These are phyloP conservation scores for Naganishia cerealis DNA, from an alignment of 1,284 basidiomycete species.

Conservation along the genomic window DNA sequence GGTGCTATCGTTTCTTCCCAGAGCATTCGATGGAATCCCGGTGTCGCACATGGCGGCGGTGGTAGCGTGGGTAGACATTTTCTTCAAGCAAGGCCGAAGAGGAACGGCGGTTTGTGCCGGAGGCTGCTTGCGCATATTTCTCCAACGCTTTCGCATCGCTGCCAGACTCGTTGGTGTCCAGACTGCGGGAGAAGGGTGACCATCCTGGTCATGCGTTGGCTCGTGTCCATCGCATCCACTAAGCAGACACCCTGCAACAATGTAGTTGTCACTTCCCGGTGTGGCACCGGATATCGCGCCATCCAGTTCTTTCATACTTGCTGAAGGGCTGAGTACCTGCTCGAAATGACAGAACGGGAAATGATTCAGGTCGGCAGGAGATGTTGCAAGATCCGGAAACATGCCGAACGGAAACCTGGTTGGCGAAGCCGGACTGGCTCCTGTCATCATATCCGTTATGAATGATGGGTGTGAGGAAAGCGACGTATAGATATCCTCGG, in stretches of 20 bases:
- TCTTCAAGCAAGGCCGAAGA: slow-evolving; percentile 28
- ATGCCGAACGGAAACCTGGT: neutral
- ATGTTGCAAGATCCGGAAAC: slow-evolving; percentile 17
- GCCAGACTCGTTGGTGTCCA: slow-evolving; percentile 20
- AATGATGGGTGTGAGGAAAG: slow-evolving; percentile 2
- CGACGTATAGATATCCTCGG: neutral
- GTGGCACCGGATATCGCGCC: neutral
- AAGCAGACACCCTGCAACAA: slow-evolving; percentile 8
- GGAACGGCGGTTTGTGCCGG: slow-evolving; percentile 24
- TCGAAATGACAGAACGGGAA: slow-evolving; percentile 27
- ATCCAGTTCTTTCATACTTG: neutral
- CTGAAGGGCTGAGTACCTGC: slow-evolving; percentile 22
- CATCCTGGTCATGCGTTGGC: slow-evolving; percentile 17
- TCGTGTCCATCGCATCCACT: slow-evolving; percentile 23
- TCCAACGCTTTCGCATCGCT: slow-evolving; percentile 19
- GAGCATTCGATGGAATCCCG: neutral
- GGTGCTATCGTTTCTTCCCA: neutral
- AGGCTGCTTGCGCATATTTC: slow-evolving; percentile 20
- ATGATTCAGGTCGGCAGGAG: slow-evolving; percentile 1
- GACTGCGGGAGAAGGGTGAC: slow-evolving; percentile 20
- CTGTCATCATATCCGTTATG: slow-evolving; percentile 1
- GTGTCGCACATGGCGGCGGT: neutral
- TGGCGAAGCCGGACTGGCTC: neutral
- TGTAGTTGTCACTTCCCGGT: slow-evolving; percentile 13
- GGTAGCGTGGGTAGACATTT: slow-evolving; percentile 14